These are phyloP conservation scores for sorghum (Sorghum bicolor) DNA, from an alignment of 176 grass and related monocot species.

Conservation along the genomic window Sorghum_bicolor_NCBIv3 NC_012873.2:51893001-51893500, in stretches of 20 bases:
- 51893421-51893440: slow-evolving; percentile 27
- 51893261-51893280: slow-evolving; percentile 42
- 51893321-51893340: slow-evolving; percentile 36
- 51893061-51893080: slow-evolving; percentile 14
- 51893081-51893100: background rate
- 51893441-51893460: slow-evolving; percentile 15
- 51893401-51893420: slow-evolving; percentile 91
- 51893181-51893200: background rate
- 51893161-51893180: background rate
- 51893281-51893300: slow-evolving; percentile 35
- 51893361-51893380: slow-evolving; percentile 17
- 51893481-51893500: slow-evolving; percentile 83
- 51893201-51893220: slow-evolving; percentile 71
- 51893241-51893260: slow-evolving; percentile 75
- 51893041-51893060: slow-evolving; percentile 6
- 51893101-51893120: background rate
- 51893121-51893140: background rate
- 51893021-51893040: background rate
- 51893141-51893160: background rate
- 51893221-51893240: slow-evolving; percentile 89
- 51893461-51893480: slow-evolving; percentile 22
- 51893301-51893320: slow-evolving; percentile 33
- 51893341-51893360: slow-evolving; percentile 30
- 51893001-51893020: slow-evolving; percentile 1
- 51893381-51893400: slow-evolving; percentile 72